phyloP scores from a whole-genome alignment of 257 asterid species.

The Fraxinus excelsior region DNA sequence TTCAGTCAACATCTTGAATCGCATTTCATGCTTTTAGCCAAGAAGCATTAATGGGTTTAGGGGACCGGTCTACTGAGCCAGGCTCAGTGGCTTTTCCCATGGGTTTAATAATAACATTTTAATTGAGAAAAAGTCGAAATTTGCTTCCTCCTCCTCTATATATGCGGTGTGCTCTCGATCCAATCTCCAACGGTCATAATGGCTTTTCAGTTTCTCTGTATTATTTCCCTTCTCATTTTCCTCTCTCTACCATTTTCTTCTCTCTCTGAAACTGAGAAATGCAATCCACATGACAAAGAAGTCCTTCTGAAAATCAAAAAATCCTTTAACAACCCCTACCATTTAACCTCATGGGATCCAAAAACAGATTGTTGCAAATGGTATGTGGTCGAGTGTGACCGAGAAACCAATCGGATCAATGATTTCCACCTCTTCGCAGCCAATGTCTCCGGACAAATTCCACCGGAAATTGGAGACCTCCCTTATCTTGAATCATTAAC shows the following conservation, averaged over 20 bases:
- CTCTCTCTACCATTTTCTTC: slow-evolving; percentile 21
- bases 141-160: background rate
- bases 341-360: slow-evolving; percentile 57
- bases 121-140: background rate
- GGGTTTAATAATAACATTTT: too few species aligned
- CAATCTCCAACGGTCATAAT: background rate
- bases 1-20: background rate
- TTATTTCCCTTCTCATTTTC: slow-evolving; percentile 17
- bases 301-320: slow-evolving; percentile 53
- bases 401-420: slow-evolving; percentile 42
- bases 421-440: slow-evolving; percentile 37
- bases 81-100: too few species aligned
- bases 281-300: slow-evolving; percentile 56
- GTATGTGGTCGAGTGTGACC: slow-evolving; percentile 54
- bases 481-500: slow-evolving; percentile 39
- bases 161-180: background rate
- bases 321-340: slow-evolving; percentile 47
- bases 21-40: too few species aligned
- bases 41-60: too few species aligned
- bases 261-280: slow-evolving; percentile 32
- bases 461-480: slow-evolving; percentile 50
- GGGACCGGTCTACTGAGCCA: too few species aligned
- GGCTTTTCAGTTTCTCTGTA: slow-evolving; percentile 16
- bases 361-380: slow-evolving; percentile 63
- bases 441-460: slow-evolving; percentile 49